phyloP scores from a whole-genome alignment of 2,329 filamentous ascomycete species.

The Drechslera avenae region DNA sequence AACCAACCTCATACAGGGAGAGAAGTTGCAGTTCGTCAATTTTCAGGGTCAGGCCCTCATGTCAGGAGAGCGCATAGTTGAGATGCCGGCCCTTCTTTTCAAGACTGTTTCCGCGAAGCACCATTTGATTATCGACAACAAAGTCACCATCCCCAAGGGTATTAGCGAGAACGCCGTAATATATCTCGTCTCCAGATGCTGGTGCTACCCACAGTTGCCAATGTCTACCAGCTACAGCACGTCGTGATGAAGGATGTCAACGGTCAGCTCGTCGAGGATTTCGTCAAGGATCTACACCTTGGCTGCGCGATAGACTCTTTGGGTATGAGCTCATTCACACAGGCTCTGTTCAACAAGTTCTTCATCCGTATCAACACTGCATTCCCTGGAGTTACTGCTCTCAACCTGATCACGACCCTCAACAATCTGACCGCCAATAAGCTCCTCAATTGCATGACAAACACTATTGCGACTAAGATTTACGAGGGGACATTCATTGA shows the following conservation, averaged over 20 bases:
- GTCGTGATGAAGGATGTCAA: not conserved
- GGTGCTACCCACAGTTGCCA: not conserved
- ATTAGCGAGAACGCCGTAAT: not conserved
- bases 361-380: conserved; percentile 4
- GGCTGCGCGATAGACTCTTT: conserved; percentile 9
- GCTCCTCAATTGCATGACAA: conserved; percentile 10
- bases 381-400: not conserved
- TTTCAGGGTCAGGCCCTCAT: not conserved
- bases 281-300: conserved; percentile 1
- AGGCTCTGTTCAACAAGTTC: conserved; percentile 8
- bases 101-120: not conserved
- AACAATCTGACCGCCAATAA: conserved; percentile 4
- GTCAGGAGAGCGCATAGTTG: not conserved
- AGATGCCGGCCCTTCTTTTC: not conserved
- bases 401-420: conserved; percentile 5
- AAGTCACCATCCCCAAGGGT: not conserved
- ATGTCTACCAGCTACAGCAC: not conserved
- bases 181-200: not conserved
- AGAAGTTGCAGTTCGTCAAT: not conserved
- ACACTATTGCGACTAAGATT: conserved; percentile 2
- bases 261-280: not conserved
- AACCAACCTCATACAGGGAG: not conserved
- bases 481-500: not conserved
- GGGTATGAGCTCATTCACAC: conserved; percentile 6
- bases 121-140: not conserved